A percentile compares a stretch with the other conserved stretches of the same genome.
These are phyloP conservation scores for Rhizoclosmatium sp. DNA, from an alignment of 192 early-diverging fungal species.

Conservation along the genomic window DNA sequence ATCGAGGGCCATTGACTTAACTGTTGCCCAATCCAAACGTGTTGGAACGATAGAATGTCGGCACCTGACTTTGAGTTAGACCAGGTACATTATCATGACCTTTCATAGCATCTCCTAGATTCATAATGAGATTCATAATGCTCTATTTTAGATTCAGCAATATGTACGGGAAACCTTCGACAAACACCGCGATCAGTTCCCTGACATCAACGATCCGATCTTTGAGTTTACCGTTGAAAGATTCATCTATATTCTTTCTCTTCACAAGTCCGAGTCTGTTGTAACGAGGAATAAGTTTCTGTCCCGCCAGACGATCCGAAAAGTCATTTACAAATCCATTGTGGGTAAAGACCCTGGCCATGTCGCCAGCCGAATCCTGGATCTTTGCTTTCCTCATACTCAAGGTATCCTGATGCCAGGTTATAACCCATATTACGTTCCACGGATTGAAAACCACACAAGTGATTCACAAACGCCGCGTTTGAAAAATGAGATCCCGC, in stretches of 20 bases:
- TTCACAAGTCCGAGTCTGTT: not conserved
- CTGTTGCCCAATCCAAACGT: too few relatives aligned
- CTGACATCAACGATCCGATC: slow-evolving; percentile 9
- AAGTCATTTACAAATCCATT: not conserved
- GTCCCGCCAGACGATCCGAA: not conserved
- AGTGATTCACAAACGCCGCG: not conserved
- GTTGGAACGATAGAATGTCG: too few relatives aligned
- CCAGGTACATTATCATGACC: not conserved
- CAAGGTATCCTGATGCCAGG: slow-evolving; percentile 24
- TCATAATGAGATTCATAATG: too few relatives aligned
- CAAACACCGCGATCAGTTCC: slow-evolving; percentile 20
- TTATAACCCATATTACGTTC: not conserved
- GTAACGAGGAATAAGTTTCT: not conserved
- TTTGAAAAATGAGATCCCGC: not conserved
- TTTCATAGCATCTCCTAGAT: not conserved
- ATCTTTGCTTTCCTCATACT: slow-evolving; percentile 29
- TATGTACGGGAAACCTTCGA: slow-evolving; percentile 28
- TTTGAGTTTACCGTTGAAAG: slow-evolving; percentile 23
- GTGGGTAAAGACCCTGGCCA: slow-evolving; percentile 23
- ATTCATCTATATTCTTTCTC: not conserved
- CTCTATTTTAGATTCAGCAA: not conserved
- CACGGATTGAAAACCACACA: not conserved
- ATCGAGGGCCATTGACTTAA: too few relatives aligned
- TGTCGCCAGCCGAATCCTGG: slow-evolving; percentile 13
- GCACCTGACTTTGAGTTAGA: too few relatives aligned